These are phyloP conservation scores for Arabis alpina DNA, from an alignment of 345 rosid genomes.

Conservation along the genomic window DNA sequence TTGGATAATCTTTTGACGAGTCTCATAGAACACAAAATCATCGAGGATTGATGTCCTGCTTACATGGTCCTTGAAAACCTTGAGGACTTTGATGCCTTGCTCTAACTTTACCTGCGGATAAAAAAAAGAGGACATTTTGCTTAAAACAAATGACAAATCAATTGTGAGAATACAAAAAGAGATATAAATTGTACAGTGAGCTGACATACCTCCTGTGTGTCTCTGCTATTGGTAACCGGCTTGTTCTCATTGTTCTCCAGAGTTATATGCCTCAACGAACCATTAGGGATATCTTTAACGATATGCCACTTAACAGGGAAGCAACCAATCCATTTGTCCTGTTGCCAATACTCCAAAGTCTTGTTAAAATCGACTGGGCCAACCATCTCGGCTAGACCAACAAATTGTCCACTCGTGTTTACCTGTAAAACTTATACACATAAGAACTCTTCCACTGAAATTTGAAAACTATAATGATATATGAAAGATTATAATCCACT, in stretches of 20 bases:
- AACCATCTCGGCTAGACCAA: conserved; percentile 83
- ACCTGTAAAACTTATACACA: conserved; percentile 52
- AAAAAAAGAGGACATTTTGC: neutral
- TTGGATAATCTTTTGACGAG: conserved; percentile 53
- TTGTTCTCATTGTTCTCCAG: conserved; percentile 88
- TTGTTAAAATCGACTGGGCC: conserved; percentile 72
- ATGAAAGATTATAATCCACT: conserved; percentile 36
- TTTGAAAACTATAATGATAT: neutral
- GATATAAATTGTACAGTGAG: neutral
- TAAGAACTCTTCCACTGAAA: neutral
- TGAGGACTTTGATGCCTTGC: conserved; percentile 55
- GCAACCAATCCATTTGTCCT: conserved; percentile 85
- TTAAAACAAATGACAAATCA: neutral
- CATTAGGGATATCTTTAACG: conserved; percentile 75
- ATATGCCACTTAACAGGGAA: conserved; percentile 89
- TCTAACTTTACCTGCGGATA: conserved; percentile 55
- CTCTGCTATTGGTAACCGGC: conserved; percentile 84
- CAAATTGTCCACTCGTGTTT: conserved; percentile 82
- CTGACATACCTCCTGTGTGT: conserved; percentile 72
- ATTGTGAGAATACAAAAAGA: neutral
- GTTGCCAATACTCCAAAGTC: conserved; percentile 83
- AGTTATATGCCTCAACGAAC: conserved; percentile 68
- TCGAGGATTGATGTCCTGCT: conserved; percentile 61
- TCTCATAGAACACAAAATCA: conserved; percentile 67
- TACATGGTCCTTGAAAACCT: conserved; percentile 57